Base-by-base conservation (phyloP, 1,284 basidiomycete genomes). In the Retiboletus fuscus region DNA sequence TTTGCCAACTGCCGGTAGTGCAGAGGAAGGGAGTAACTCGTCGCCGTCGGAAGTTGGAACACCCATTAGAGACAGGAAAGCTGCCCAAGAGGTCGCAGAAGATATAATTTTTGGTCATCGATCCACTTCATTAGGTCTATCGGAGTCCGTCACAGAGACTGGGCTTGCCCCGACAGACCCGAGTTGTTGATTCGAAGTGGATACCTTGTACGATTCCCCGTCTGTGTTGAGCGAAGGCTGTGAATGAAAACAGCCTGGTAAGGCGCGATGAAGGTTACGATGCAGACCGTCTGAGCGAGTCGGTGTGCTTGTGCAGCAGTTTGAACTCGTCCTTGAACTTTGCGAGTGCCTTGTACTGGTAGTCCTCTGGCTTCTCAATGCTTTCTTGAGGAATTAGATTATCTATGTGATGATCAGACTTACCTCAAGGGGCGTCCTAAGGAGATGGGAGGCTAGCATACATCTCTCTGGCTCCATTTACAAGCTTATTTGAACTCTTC, bases 11-110 rank as follows among this genome's bases (percentile, higher is more conserved):
- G n/a, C 30, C 26, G 11, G 46, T 44, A 63, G 44, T 44, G 47
- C 15, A 63, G 61, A 16, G 61, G 61, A 63, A 63, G 61, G 44
- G 44, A 63, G 20, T 63, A 63, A 34, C 30, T 63, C 30, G 26
- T 63, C 15, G 11, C 2, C 15, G 44, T 63, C 28, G 34, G 61
- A 2, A 28, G 34, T 20, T 44, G 61, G 20, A 11, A 41, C 61
- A 16, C 44, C 44, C 61, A 63, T 47, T 15, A 63, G 44, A 28
- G 61, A 63, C 20, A 63, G 30, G 18, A 63, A 63, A 30, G 47
- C 30, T n/a, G 3, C 61, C 61, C 61, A 47, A 24, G 8, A 63
- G 61, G 44, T 63, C 61, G 10, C 47, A 63, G 18, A 63, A 34
- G 24, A n/a, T 63, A 63, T 30, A 7, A 12, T 20, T 5, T 63